Evolutionary conservation across 805 yeast genomes (phyloP), one percentile per base, ranked within the genome.

Genomic region (Zygosaccharomyces pseudorouxii): DNA sequence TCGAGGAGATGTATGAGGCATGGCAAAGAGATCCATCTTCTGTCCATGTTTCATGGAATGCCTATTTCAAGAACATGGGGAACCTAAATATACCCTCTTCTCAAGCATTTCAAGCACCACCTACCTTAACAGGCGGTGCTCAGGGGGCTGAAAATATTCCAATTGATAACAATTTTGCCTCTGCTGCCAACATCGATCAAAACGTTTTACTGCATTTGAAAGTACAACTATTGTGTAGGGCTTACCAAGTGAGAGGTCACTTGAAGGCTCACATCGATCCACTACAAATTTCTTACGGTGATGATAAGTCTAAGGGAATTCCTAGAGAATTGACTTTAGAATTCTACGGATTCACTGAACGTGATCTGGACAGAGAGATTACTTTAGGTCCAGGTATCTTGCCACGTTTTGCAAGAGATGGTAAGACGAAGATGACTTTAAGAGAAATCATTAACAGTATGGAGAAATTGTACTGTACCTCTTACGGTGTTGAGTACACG

Each of bases 181-280:
- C 44, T 18, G 69, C 75, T 16, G 67, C 82, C 28, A 63, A 67
- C 36, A 79, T 78, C 23, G 76, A 78, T 43, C 76, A 81, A 62
- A 88, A 83, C 55, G 88, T 90, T 39, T 77, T 86, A 55, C 78
- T 87, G 54, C 98, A 93, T 69, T 80, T 93, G 76, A 93, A 93
- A 71, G 95, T 89, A 14, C 99, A 93, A 77, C 80, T 93, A 60
- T 78, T 93, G 61, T 97, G 95, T 55, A 86, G 99, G 71, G 99
- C 99, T 27, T 93, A 90, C 73, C 99, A 93, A 75, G 99, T 93
- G 46, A 83, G 98, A 71, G 99, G 99, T 58, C 99, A 93, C 71
- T 86, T 84, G 70, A 88, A 87, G 74, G 97, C 98, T 40, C 84
- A 82, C 60, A 84, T 89, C 53, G 99, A 93, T 71, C 99, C 99